Percentiles rank a stretch among this genome's conserved stretches.
Evolutionary conservation across 2,329 filamentous ascomycete genomes (phyloP).

Genomic region (Chrysoporthe puriensis): DNA sequence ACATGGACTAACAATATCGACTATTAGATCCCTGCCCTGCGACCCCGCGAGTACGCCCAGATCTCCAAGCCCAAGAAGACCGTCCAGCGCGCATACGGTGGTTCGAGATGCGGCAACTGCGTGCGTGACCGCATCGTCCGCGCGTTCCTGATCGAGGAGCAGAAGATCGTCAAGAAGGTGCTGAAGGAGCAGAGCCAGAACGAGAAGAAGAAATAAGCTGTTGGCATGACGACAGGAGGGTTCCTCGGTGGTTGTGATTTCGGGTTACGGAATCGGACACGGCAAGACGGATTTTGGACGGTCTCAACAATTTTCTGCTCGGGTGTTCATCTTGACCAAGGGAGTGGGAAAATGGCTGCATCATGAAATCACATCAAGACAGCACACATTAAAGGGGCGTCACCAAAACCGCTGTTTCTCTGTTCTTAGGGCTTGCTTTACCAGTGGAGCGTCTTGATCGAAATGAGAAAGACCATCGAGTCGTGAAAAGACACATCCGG

Average conservation of each 20-base stretch:
- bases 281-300: conserved; percentile 28
- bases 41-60: conserved; percentile 95
- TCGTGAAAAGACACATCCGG: conserved; percentile 28
- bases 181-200: conserved; percentile 93
- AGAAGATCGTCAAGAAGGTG: conserved; percentile 99
- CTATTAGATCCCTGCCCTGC: conserved; percentile 84
- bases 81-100: conserved; percentile 97
- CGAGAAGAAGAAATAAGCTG: conserved; percentile 72
- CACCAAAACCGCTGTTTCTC: conserved; percentile 40
- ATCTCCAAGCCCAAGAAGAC: conserved; percentile 99
- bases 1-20: conserved; percentile 36
- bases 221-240: conserved; percentile 37
- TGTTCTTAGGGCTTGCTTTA: conserved; percentile 48
- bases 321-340: conserved; percentile 50
- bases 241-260: conserved; percentile 34
- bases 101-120: conserved; percentile 97
- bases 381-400: conserved; percentile 27
- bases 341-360: conserved; percentile 48
- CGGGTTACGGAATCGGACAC: conserved; percentile 36
- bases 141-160: conserved; percentile 99
- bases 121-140: conserved; percentile 97
- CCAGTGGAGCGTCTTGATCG: conserved; percentile 47
- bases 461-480: conserved; percentile 46
- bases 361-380: conserved; percentile 41
- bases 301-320: conserved; percentile 51